phyloP scores from a whole-genome alignment of 2,329 filamentous ascomycete species.

The Penicillium sp. region DNA sequence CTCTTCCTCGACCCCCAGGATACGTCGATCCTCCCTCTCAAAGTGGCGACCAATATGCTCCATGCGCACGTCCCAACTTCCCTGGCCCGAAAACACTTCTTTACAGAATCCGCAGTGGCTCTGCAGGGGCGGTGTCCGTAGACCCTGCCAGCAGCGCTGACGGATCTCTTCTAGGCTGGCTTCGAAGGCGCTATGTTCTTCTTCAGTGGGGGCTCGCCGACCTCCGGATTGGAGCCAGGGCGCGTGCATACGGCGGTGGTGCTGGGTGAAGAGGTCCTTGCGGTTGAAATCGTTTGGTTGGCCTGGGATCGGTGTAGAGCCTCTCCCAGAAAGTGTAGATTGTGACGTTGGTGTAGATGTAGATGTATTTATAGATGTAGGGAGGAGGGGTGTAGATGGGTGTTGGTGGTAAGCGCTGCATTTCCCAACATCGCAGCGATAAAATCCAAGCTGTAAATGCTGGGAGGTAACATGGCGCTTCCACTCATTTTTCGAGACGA shows the following conservation, averaged over 20 bases:
- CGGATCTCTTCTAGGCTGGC: constrained; percentile 59
- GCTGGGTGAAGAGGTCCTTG: constrained; percentile 88
- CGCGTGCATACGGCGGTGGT: constrained; percentile 82
- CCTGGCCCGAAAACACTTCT: constrained; percentile 59
- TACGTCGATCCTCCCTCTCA: constrained; percentile 55
- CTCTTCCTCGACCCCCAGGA: constrained; percentile 33
- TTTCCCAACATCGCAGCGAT: constrained; percentile 69
- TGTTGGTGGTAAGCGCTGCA: constrained; percentile 42
- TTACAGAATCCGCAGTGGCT: constrained; percentile 66
- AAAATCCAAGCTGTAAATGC: constrained; percentile 74
- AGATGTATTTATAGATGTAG: constrained; percentile 12
- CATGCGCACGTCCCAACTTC: constrained; percentile 78
- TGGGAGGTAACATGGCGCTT: constrained; percentile 83
- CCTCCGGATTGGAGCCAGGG: constrained; percentile 55
- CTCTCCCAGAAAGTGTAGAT: constrained; percentile 2
- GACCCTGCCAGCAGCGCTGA: constrained; percentile 58
- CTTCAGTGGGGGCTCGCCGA: constrained; percentile 22
- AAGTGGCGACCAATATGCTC: constrained; percentile 85
- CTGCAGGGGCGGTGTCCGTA: constrained; percentile 61
- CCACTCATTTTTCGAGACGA: constrained; percentile 90
- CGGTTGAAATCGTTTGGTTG: constrained; percentile 76
- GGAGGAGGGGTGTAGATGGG: constrained; percentile 5
- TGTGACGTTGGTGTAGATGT: neutral
- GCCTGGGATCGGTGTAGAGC: constrained; percentile 26
- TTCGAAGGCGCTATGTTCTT: constrained; percentile 46